Conservation (phyloP, 345 rosid genomes). For the Eucalyptus globulus region DNA sequence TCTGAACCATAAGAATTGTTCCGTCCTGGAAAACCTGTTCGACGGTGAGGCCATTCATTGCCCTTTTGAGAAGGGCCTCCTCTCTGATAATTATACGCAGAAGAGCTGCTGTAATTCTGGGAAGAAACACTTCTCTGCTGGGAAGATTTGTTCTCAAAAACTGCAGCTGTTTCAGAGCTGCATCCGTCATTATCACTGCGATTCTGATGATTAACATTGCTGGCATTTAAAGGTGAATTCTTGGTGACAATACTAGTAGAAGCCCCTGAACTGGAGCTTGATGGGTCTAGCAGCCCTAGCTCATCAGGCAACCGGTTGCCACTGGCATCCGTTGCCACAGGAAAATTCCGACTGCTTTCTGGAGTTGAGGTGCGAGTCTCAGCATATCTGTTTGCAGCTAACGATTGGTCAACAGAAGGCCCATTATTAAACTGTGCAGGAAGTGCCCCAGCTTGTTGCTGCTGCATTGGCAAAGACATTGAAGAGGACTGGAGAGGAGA, state of each 20-base stretch:
- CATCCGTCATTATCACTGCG: background rate
- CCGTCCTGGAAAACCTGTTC: conserved; percentile 67
- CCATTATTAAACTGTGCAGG: conserved; percentile 51
- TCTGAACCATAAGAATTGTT: conserved; percentile 51
- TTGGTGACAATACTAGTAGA: conserved; percentile 18
- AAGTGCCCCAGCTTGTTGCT: conserved; percentile 38
- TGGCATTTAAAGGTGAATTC: conserved; percentile 17
- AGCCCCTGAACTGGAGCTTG: conserved; percentile 23
- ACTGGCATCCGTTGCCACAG: conserved; percentile 17
- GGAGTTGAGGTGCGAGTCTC: conserved; percentile 34
- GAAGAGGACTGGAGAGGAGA: conserved; percentile 38
- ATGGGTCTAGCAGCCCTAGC: conserved; percentile 44
- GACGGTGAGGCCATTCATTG: conserved; percentile 47
- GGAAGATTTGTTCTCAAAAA: conserved; percentile 27
- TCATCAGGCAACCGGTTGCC: conserved; percentile 42
- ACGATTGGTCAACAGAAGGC: conserved; percentile 31
- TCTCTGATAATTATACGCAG: conserved; percentile 33
- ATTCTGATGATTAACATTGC: conserved; percentile 11
- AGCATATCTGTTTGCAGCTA: conserved; percentile 30
- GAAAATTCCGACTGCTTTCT: conserved; percentile 12
- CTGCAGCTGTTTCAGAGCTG: background rate
- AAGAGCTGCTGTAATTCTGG: conserved; percentile 32
- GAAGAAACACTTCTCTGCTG: conserved; percentile 28
- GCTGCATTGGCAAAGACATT: conserved; percentile 53
- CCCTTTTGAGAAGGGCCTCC: conserved; percentile 31